Evolutionary conservation across 2,329 filamentous ascomycete species (phyloP).

Genomic region (Fusarium pseudocircinatum): DNA sequence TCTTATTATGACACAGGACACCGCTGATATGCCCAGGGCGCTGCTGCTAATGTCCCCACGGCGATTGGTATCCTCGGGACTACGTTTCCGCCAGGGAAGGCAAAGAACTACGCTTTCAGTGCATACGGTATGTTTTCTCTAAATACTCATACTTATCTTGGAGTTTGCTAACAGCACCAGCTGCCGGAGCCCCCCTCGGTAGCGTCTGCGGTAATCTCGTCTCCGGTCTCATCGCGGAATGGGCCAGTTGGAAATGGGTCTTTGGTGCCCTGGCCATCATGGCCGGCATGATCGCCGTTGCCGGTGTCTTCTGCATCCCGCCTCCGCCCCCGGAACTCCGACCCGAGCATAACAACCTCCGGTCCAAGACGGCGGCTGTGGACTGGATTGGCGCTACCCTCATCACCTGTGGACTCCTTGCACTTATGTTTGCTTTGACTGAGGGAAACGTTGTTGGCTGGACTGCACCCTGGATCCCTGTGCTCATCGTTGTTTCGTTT

Average conservation of each 20-base stretch:
- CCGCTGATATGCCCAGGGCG: constrained; percentile 54
- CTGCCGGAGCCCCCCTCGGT: constrained; percentile 72
- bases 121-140: constrained; percentile 60
- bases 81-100: constrained; percentile 72
- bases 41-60: constrained; percentile 75
- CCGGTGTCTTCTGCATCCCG: constrained; percentile 69
- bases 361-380: constrained; percentile 56
- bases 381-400: constrained; percentile 75
- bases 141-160: not conserved
- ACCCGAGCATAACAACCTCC: constrained; percentile 36
- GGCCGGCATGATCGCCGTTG: constrained; percentile 64
- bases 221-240: constrained; percentile 70
- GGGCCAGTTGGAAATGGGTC: constrained; percentile 72
- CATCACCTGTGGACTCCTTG: constrained; percentile 69
- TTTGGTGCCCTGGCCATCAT: constrained; percentile 73
- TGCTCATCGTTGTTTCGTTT: constrained; percentile 66
- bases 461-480: constrained; percentile 69
- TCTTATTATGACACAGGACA: no score
- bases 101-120: constrained; percentile 77
- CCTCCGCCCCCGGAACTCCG: constrained; percentile 51
- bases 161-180: constrained; percentile 41
- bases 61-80: constrained; percentile 76
- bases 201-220: constrained; percentile 72
- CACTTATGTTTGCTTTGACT: constrained; percentile 72
- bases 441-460: constrained; percentile 77